Evolutionary conservation across 2,329 filamentous ascomycete genomes (phyloP), one percentile per base, ranked within the genome.

Genomic region (Chaetomium sp.): DNA sequence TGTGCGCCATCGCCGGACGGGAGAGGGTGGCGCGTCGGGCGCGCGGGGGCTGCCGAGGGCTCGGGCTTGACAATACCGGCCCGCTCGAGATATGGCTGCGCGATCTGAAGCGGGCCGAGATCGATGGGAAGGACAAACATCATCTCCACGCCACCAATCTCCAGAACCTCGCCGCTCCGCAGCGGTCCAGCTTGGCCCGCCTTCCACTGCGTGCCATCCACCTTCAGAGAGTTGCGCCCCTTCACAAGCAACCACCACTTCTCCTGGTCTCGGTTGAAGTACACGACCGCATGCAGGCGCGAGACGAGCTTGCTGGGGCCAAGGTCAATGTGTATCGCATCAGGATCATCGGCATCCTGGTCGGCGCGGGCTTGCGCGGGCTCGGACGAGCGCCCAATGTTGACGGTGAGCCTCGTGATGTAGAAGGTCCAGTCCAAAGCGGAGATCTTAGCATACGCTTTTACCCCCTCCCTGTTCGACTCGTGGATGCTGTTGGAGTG

Each of bases 71-170:
- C 69, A 36, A 85, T 74, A 33, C 82, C 79, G 36, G 87, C 85
- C 46, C 88, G 84, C 63, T 88, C 81, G 12, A 88, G 79, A 67
- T 87, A 91, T 65, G 74, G 81, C 27, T 79, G 79, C 66, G 88
- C 82, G 58, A 95, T 85, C 47, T 81, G 77, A 33, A 91, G 78
- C 32, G 82, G 81, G 54, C 76, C 77, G 46, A 82, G 77, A 62
- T 88, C 86, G 32, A 83, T 84, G 0, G 94, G 92, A n/a, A 95
- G 82, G 48, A 96, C 89, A 71, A 99, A 99, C 78, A 97, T 92
- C 94, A 99, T 99, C 74, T 99, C 92, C 1, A 94, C 88, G 52
- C 89, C 89, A 64, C 87, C 88, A 67, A 97, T 89, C 67, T 96
- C 91, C 56, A 99, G 86, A 44, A 97, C 89, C 68, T 92, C 86